Evolutionary conservation across 2,329 filamentous ascomycete genomes (phyloP), one percentile per base, ranked within the genome.

Genomic region (Rhytidhysteron rufulum): DNA sequence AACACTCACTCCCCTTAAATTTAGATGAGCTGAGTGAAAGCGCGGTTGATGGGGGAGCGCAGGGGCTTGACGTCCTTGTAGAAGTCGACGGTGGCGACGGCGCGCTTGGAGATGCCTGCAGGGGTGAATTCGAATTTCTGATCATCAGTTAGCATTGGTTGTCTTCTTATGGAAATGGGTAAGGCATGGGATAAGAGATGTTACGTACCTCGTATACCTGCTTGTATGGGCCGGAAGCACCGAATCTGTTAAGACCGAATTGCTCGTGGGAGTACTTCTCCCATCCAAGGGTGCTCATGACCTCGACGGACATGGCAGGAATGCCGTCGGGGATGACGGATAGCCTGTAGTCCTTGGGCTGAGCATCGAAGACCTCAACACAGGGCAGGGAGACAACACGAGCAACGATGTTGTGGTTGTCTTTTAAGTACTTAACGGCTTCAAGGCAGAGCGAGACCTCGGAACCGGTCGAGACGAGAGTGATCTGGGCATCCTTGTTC

Each of bases 51-150:
- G 53, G 93, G 91, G 40, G 90, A 96, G 70, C 93, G 88, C 63
- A 96, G 66, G 35, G 72, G 78, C 74, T 91, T 90, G 67, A 86
- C 81, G 54, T 85, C 86, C 86, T 96, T 97, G 85, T 89, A 98
- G 83, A 96, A 98, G 67, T 97, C 83, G 62, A 97, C 76, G 50
- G 93, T 98, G 56, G 86, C 85, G 50, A 88, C 70, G 46, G 91
- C 93, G 60, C 93, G 89, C 86, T 97, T 96, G 74, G 87, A 78
- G 67, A 98, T 86, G 53, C 93, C 93, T 73, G 95, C 91, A 39
- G 93, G 87, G 36, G 91, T 98, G 78, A 98, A 97, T 73, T 97
- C 93, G 74, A 98, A 98, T 82, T 96, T 97, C 86, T 94, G 60
- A 65, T 75, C 65, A 76, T 65, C 43, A 52, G 30, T 32, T 18